A percentile compares a stretch with the other conserved stretches of the same genome.
Evolutionary conservation across 768 basidiomycete genomes (phyloP).

Genomic region (Amanita phalloides): DNA sequence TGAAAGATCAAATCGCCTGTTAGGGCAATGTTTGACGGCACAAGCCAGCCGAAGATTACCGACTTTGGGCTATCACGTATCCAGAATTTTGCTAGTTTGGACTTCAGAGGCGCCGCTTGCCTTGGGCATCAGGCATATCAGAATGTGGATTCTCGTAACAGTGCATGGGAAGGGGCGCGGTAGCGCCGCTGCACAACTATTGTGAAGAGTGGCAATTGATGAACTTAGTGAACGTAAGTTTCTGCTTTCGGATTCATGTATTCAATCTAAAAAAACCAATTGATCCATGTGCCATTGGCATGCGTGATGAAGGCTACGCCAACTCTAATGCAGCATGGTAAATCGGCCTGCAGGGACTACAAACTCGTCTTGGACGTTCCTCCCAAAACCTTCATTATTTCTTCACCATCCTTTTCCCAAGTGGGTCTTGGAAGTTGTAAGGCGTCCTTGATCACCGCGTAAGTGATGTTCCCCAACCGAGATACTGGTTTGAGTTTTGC

Average conservation of each 20-base stretch:
- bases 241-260: background rate
- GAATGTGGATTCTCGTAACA: too few species aligned
- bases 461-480: slow-evolving; percentile 6
- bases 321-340: background rate
- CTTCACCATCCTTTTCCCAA: background rate
- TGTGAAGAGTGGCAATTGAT: background rate
- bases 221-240: background rate
- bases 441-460: background rate
- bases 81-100: background rate
- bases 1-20: too few species aligned
- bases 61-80: background rate
- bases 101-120: too few species aligned
- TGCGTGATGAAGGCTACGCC: background rate
- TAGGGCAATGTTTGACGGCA: background rate
- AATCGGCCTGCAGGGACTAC: background rate
- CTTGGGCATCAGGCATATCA: too few species aligned
- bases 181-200: background rate
- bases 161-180: too few species aligned
- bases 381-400: background rate
- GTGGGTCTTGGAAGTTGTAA: background rate
- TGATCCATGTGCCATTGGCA: too few species aligned
- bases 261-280: too few species aligned
- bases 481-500: background rate
- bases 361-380: background rate
- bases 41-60: background rate